These are phyloP conservation scores for Colletotrichum somersetense DNA, from an alignment of 2,329 filamentous ascomycete genomes.

Conservation along the genomic window DNA sequence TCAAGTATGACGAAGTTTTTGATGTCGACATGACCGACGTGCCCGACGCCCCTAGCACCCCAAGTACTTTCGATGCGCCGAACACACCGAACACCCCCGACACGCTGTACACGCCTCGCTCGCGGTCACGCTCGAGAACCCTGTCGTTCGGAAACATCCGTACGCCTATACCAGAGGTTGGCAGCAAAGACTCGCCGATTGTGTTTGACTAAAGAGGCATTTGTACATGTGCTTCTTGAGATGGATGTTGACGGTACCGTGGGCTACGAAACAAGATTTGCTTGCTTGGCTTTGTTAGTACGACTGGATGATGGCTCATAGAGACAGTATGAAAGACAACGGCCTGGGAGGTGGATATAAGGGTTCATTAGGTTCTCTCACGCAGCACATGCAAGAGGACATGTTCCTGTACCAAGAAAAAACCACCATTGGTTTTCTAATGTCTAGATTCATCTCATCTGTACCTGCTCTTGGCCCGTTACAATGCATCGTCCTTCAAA, in stretches of 20 bases:
- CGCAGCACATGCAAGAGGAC: neutral
- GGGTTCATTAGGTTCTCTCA: neutral
- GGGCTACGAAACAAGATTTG: neutral
- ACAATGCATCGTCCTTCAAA: neutral
- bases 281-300: neutral
- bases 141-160: neutral
- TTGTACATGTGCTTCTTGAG: neutral
- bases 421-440: neutral
- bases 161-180: neutral
- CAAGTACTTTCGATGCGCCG: neutral
- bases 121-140: conserved; percentile 12
- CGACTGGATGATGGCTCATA: neutral
- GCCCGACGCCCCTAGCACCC: neutral
- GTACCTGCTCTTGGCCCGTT: neutral
- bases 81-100: neutral
- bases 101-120: neutral
- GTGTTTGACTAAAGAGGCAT: conserved; percentile 6
- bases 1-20: conserved; percentile 25
- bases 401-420: neutral
- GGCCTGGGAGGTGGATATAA: neutral
- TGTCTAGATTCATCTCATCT: neutral
- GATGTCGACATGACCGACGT: conserved; percentile 28
- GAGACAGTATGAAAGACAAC: neutral
- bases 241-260: neutral
- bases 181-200: neutral